Percentiles rank a stretch among this genome's conserved stretches.
These are phyloP conservation scores for Aspergillus hancockii DNA, from an alignment of 495 filamentous ascomycete species.

Conservation along the genomic window DNA sequence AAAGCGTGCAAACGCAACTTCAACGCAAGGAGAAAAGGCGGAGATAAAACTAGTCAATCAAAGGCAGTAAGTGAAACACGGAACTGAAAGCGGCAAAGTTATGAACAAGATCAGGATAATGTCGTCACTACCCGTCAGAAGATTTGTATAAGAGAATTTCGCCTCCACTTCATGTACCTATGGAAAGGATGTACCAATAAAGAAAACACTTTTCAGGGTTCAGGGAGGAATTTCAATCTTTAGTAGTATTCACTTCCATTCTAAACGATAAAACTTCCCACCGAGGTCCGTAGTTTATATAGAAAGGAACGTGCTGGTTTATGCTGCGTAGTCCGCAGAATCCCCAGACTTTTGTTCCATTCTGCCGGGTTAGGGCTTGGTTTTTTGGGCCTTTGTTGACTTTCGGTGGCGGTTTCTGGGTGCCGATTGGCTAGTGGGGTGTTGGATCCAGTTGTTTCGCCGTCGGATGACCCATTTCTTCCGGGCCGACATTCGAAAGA, in stretches of 20 bases:
- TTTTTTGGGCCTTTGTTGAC: conserved; percentile 3
- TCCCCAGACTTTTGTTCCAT: conserved; percentile 20
- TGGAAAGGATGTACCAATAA: background rate
- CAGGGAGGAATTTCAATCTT: background rate
- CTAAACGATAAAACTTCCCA: background rate
- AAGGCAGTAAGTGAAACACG: background rate
- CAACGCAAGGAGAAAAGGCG: background rate
- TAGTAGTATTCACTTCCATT: background rate
- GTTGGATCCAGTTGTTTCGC: conserved; percentile 15
- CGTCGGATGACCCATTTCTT: conserved; percentile 16
- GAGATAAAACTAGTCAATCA: background rate
- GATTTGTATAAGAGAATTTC: background rate
- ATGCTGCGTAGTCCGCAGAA: conserved; percentile 46
- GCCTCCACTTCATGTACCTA: conserved; percentile 2
- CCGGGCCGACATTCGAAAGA: conserved; percentile 12
- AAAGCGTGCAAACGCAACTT: background rate
- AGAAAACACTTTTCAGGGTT: background rate
- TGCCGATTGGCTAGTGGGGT: conserved; percentile 8
- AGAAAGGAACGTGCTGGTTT: conserved; percentile 35
- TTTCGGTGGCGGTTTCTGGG: background rate
- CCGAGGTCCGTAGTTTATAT: background rate
- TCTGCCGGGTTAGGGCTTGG: conserved; percentile 13
- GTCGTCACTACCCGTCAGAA: conserved; percentile 8
- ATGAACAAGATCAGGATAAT: background rate
- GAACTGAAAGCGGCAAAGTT: conserved; percentile 5